Percentiles rank a stretch among this genome's conserved stretches.
Conservation (phyloP, 352 stramenopile genomes). For the Phytophthora tentaculata region DNA sequence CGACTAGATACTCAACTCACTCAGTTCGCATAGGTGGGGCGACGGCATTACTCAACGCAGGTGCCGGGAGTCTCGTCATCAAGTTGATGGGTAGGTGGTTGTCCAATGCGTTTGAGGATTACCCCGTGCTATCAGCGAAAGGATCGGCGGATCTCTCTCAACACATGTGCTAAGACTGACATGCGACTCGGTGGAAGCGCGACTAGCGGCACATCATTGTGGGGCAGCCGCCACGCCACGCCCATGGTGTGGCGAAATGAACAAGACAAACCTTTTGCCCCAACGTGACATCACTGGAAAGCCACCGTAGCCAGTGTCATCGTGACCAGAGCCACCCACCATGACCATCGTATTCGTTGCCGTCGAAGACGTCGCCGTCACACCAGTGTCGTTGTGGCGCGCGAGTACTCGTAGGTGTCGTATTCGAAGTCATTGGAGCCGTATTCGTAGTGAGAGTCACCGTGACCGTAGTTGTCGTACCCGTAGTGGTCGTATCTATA, state of each 20-base stretch:
- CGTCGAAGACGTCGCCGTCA: too few species aligned
- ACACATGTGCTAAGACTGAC: background rate
- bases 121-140: background rate
- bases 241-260: background rate
- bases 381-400: too few species aligned
- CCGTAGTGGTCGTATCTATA: too few species aligned
- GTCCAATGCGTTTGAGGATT: constrained; percentile 11
- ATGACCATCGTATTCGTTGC: too few species aligned
- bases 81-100: constrained; percentile 13
- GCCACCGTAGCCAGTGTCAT: too few species aligned
- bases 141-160: background rate
- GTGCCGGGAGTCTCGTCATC: constrained; percentile 1
- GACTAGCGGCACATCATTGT: background rate
- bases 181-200: background rate
- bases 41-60: constrained; percentile 8
- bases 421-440: too few species aligned
- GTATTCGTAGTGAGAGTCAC: too few species aligned
- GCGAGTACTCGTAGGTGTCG: too few species aligned
- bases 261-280: background rate
- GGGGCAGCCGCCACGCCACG: background rate
- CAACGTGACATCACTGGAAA: background rate
- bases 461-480: too few species aligned
- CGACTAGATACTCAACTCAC: constrained; percentile 5
- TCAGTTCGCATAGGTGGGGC: constrained; percentile 9
- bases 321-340: too few species aligned